Base-by-base conservation (phyloP, 768 basidiomycete species). In the Boletus sensibilis region DNA sequence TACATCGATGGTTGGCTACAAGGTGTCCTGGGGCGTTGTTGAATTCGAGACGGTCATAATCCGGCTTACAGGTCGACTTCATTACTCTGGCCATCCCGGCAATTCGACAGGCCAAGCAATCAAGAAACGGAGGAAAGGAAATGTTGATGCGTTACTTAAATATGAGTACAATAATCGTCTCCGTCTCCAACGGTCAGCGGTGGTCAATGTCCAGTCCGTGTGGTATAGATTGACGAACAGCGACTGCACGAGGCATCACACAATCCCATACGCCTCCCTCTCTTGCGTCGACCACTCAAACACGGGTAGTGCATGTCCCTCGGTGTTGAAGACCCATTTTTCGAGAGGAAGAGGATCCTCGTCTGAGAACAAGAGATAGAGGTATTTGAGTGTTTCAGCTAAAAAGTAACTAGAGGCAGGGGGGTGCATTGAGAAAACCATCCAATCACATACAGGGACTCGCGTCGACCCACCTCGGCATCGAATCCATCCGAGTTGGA, bases 401-500 rank as follows among this genome's bases (percentile, higher is more conserved):
- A 82, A 69, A 70, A 82, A 81, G 68, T 77, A 83, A 53, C 81
- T 81, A 29, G 12, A 18, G 12, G 5, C 6, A 2, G 2, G 16
- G 16, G 9, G 1, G 27, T 27, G 18, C 18, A 41, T 25, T 45
- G 40, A 53, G 56, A 70, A 68, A 70, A 12, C 2, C 5, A 29
- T 25, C n/a, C n/a, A 4, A 43, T 20, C 12, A 41, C 8, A 25
- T 16, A 3, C 11, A 5, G n/a, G 13, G 14, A 65, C 80, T 52
- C 43, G 85, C 86, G 87, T 90, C 18, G 87, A 67, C 80, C 52
- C 47, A 87, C 87, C 88, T 90, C 16, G 89, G 89, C 87, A 90
- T 90, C 43, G 75, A 76, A 51, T 91, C 78, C 27, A 64, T 62
- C 62, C 72, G 73, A 4, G 55, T 56, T 0, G 78, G 75, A 21